Percentiles rank a stretch among this genome's conserved stretches.
Conservation (phyloP, 1,284 basidiomycete genomes). For the Cutaneotrichosporon arboriforme region DNA sequence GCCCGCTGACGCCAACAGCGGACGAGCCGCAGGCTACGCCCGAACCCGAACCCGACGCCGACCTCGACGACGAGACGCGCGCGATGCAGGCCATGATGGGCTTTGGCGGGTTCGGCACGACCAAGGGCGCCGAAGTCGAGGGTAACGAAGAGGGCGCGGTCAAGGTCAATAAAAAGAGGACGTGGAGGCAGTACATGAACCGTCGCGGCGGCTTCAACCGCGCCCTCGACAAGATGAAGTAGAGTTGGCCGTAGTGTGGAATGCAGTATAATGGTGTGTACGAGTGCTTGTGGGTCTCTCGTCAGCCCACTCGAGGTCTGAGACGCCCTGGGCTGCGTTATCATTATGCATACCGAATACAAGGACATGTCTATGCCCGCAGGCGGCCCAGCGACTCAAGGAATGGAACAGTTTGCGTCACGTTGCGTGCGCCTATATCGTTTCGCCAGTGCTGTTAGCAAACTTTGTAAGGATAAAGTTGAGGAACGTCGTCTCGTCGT, state of each 20-base stretch:
- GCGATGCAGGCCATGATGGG: constrained; percentile 91
- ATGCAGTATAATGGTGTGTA: too few relatives aligned
- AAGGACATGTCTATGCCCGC: too few relatives aligned
- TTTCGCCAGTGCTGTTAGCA: constrained; percentile 40
- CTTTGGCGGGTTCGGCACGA: constrained; percentile 76
- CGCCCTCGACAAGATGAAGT: constrained; percentile 69
- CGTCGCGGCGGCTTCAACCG: constrained; percentile 91
- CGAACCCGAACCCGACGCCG: constrained; percentile 64
- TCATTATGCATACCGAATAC: too few relatives aligned
- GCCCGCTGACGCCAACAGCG: neutral
- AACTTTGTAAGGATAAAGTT: constrained; percentile 46
- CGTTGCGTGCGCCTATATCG: constrained; percentile 16
- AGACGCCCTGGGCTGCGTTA: neutral
- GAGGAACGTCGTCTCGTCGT: constrained; percentile 41
- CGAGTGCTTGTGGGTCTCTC: neutral
- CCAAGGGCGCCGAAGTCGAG: constrained; percentile 74
- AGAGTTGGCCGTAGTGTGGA: too few relatives aligned
- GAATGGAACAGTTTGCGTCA: too few relatives aligned
- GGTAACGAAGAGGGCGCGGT: constrained; percentile 54
- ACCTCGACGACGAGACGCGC: constrained; percentile 58
- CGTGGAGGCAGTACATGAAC: constrained; percentile 73
- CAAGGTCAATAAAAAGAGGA: constrained; percentile 78
- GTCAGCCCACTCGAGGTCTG: neutral
- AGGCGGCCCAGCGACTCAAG: too few relatives aligned
- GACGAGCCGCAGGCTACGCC: constrained; percentile 46